Percentiles rank a stretch among this genome's conserved stretches.
Evolutionary conservation across 2,329 filamentous ascomycete genomes (phyloP).

Genomic region (Alternaria conjuncta): DNA sequence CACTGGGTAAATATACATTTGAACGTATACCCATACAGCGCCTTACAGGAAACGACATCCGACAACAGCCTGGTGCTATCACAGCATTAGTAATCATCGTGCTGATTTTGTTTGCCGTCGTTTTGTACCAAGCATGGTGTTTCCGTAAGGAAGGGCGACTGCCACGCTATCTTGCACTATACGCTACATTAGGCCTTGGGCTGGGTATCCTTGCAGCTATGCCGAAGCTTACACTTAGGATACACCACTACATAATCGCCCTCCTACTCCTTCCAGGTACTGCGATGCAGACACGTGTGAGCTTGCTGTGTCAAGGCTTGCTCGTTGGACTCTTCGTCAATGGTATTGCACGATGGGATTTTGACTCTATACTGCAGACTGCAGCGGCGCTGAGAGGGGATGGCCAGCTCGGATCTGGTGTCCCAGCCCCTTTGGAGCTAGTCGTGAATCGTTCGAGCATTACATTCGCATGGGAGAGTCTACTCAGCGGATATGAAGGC

Average conservation of each 20-base stretch:
- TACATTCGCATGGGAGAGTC: conserved; percentile 53
- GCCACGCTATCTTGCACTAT: conserved; percentile 77
- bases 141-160: conserved; percentile 56
- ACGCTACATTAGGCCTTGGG: conserved; percentile 75
- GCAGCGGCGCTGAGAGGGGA: conserved; percentile 69
- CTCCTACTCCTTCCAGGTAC: conserved; percentile 91
- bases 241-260: conserved; percentile 89
- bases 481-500: conserved; percentile 67
- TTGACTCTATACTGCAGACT: conserved; percentile 86
- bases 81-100: conserved; percentile 44
- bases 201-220: conserved; percentile 76
- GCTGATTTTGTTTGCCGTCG: conserved; percentile 32
- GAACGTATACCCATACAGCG: conserved; percentile 46
- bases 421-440: conserved; percentile 56
- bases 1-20: conserved; percentile 42
- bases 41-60: conserved; percentile 45
- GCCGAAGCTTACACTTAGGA: conserved; percentile 84
- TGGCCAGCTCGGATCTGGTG: conserved; percentile 59
- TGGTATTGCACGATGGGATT: conserved; percentile 91
- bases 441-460: conserved; percentile 54
- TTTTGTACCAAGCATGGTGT: conserved; percentile 42
- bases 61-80: conserved; percentile 48
- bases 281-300: conserved; percentile 82
- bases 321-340: conserved; percentile 92
- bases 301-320: conserved; percentile 87